A percentile compares a stretch with the other conserved stretches of the same genome.
These are phyloP conservation scores for Ceratocystis albifundus DNA, from an alignment of 2,329 filamentous ascomycete genomes.

Conservation along the genomic window DNA sequence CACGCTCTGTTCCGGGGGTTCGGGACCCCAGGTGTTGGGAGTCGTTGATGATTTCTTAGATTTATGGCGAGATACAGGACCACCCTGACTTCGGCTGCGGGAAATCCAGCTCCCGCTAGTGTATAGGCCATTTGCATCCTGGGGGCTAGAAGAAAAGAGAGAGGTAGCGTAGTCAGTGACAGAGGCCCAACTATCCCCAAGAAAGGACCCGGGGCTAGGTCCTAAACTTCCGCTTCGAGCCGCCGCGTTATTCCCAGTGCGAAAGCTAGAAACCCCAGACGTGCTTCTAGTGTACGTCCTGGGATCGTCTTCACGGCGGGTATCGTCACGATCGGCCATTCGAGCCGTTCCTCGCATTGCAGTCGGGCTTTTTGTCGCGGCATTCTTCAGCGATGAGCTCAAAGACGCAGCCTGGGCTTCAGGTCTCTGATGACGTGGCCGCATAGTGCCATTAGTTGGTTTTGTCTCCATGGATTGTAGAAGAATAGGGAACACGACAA, in stretches of 20 bases:
- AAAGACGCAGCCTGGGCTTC: neutral
- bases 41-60: conserved; percentile 19
- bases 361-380: conserved; percentile 11
- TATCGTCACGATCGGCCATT: conserved; percentile 17
- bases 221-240: conserved; percentile 13
- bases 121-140: neutral
- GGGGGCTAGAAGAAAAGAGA: conserved; percentile 15
- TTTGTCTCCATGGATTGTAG: neutral
- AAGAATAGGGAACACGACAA: neutral
- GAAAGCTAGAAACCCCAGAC: conserved; percentile 1
- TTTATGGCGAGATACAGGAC: neutral
- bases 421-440: conserved; percentile 2
- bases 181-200: conserved; percentile 22
- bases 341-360: conserved; percentile 22
- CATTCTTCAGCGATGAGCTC: neutral
- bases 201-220: conserved; percentile 16
- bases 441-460: neutral
- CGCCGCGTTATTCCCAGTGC: neutral
- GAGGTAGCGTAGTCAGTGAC: conserved; percentile 23
- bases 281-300: neutral
- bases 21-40: conserved; percentile 39
- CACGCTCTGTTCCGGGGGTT: conserved; percentile 32
- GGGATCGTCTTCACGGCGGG: neutral
- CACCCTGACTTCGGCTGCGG: conserved; percentile 17
- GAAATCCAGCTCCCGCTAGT: neutral